Conservation (phyloP, 305 asterid genomes). For the Fraxinus xanthoxyloides region DNA sequence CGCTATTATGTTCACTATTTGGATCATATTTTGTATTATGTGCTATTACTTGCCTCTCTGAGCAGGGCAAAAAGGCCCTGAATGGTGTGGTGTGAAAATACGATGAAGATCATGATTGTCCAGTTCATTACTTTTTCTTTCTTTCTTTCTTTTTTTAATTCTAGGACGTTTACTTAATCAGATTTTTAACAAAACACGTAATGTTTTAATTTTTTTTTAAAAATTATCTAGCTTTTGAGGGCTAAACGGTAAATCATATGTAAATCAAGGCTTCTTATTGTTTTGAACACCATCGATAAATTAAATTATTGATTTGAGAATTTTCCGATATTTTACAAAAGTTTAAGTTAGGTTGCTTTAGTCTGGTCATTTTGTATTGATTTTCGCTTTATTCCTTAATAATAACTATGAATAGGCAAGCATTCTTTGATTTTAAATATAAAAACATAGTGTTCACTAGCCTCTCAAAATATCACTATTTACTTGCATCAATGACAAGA, state of each 20-base stretch:
- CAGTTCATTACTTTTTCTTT: background rate
- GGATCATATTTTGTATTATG: background rate
- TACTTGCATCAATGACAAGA: background rate
- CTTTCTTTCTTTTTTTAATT: background rate
- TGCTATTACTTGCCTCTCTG: background rate
- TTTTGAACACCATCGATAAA: background rate
- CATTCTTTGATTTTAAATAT: background rate
- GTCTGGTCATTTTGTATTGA: background rate
- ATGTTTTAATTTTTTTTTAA: background rate
- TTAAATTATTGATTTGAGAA: background rate
- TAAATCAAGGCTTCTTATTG: background rate
- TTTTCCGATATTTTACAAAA: background rate
- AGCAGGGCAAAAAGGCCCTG: background rate
- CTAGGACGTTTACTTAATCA: background rate
- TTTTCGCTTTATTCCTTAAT: background rate
- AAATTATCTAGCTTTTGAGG: background rate
- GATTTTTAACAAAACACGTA: background rate
- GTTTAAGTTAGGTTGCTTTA: background rate
- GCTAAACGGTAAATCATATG: background rate
- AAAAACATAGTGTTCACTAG: background rate
- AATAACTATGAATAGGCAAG: background rate
- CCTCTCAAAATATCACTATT: background rate
- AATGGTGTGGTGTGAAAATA: background rate
- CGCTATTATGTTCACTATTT: background rate
- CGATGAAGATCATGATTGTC: background rate